phyloP scores from a whole-genome alignment of 768 basidiomycete genomes.

The Symmetrospora coprosmae region DNA sequence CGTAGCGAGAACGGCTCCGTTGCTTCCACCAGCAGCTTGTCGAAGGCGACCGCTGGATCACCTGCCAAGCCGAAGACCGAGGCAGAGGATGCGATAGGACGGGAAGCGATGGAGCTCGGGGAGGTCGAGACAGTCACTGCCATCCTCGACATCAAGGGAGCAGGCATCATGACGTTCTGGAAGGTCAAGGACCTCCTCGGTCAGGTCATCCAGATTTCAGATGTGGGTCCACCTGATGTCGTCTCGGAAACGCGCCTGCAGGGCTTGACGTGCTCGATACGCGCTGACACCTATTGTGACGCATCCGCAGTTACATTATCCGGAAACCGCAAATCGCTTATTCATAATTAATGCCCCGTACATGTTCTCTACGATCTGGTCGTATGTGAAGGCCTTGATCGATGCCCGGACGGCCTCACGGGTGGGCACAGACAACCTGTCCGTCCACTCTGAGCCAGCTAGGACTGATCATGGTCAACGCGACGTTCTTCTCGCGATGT shows the following conservation, averaged over 20 bases:
- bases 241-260: too few species aligned
- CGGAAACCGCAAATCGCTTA: slow-evolving; percentile 19
- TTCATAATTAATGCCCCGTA: slow-evolving; percentile 18
- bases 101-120: neutral
- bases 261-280: too few species aligned
- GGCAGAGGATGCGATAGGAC: neutral
- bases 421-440: neutral
- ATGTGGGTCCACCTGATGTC: too few species aligned
- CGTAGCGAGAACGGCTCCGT: neutral
- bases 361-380: slow-evolving; percentile 19
- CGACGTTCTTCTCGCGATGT: too few species aligned
- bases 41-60: neutral
- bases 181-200: slow-evolving; percentile 15
- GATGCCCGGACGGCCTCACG: slow-evolving; percentile 15
- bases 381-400: slow-evolving; percentile 17
- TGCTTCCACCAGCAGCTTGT: neutral
- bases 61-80: too few species aligned
- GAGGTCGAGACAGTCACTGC: slow-evolving; percentile 15
- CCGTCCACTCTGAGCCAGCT: neutral
- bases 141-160: slow-evolving; percentile 9
- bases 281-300: neutral
- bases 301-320: slow-evolving; percentile 10
- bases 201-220: slow-evolving; percentile 19
- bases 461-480: slow-evolving; percentile 37
- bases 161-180: slow-evolving; percentile 7